Base-by-base conservation (phyloP, 192 early-diverging fungal genomes). In the Chytriomyces sp. region DNA sequence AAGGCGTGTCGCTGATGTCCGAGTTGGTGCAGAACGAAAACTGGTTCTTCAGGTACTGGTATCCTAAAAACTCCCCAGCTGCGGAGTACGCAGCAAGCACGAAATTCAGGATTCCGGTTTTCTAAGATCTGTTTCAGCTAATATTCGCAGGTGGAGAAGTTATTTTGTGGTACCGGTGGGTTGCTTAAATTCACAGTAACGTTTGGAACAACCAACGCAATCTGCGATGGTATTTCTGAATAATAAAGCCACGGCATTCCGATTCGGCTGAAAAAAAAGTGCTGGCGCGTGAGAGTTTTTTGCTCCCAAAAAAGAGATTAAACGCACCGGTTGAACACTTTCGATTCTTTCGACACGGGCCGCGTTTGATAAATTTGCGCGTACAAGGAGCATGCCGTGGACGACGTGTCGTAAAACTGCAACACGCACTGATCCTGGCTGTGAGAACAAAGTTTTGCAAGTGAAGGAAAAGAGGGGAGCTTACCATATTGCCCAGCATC, bases 11-110 rank as follows among this genome's bases (percentile, higher is more conserved):
- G 50, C 45, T 50, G n/a, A 65, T 26, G 26, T 50, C 26, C 0
- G 74, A 63, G 62, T 11, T 68, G n/a, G 62, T 16, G 53, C 78
- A 79, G 50, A 74, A 79, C 46, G 66, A n/a, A 61, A 77, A 67
- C 60, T 77, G 72, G 68, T 71, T 80, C 35, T 77, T 63, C 2
- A 79, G 43, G 48, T 63, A 63, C 67, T 86, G 80, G 44, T 70
- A 83, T 1, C 87, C 87, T 16, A 86, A 49, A 81, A 88, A 88
- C 28, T 83, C 81, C 0, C 87, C 87, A 28, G 84, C 84, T 26
- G 86, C 23, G 18, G 77, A 50, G 59, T 86, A 88, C 7, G 81
- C 63, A 0, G 79, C 87, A 9, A 88, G 72, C 0, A 85, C 80
- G 67, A 86, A 80, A n/a, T 61, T 49, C 5, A 87, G 59, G 18